Evolutionary conservation across 495 filamentous ascomycete species (phyloP).

Genomic region (Cercophora sp.): DNA sequence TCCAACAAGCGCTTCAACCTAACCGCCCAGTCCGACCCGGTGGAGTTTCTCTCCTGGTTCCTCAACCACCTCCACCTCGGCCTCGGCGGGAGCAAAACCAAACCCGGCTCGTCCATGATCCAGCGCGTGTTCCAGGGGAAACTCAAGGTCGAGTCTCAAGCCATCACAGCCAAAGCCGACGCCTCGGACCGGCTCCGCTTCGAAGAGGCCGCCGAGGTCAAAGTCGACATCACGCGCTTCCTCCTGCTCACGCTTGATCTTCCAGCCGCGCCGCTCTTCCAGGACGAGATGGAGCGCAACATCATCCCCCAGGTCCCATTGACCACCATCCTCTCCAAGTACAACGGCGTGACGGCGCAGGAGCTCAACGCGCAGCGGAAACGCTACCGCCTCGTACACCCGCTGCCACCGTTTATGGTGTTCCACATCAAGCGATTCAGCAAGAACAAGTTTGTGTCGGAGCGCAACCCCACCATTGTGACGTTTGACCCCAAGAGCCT

Average conservation of each 20-base stretch:
- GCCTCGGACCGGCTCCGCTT: slow-evolving; percentile 85
- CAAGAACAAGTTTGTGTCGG: slow-evolving; percentile 89
- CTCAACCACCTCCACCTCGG: slow-evolving; percentile 91
- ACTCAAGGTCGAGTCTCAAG: slow-evolving; percentile 87
- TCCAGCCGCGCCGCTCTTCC: slow-evolving; percentile 91
- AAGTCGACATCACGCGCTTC: slow-evolving; percentile 71
- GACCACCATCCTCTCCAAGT: slow-evolving; percentile 85
- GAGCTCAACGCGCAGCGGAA: slow-evolving; percentile 82
- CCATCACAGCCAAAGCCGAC: slow-evolving; percentile 89
- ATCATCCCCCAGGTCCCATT: slow-evolving; percentile 96
- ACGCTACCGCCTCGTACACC: slow-evolving; percentile 86
- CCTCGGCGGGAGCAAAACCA: slow-evolving; percentile 84
- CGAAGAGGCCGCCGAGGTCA: slow-evolving; percentile 81
- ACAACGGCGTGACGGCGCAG: slow-evolving; percentile 83
- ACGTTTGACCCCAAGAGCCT: slow-evolving; percentile 82
- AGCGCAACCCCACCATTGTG: slow-evolving; percentile 97
- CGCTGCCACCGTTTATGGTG: slow-evolving; percentile 83
- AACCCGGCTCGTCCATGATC: slow-evolving; percentile 74
- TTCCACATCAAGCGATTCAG: slow-evolving; percentile 98
- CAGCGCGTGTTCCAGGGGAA: slow-evolving; percentile 91
- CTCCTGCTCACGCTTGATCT: slow-evolving; percentile 90
- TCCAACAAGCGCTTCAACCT: slow-evolving; percentile 92
- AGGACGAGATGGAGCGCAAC: slow-evolving; percentile 82
- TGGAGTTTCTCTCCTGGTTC: slow-evolving; percentile 96
- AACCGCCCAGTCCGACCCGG: slow-evolving; percentile 87